Evolutionary conservation across 441 rosid genomes (phyloP).

Genomic region (Aquilaria agallochum): DNA sequence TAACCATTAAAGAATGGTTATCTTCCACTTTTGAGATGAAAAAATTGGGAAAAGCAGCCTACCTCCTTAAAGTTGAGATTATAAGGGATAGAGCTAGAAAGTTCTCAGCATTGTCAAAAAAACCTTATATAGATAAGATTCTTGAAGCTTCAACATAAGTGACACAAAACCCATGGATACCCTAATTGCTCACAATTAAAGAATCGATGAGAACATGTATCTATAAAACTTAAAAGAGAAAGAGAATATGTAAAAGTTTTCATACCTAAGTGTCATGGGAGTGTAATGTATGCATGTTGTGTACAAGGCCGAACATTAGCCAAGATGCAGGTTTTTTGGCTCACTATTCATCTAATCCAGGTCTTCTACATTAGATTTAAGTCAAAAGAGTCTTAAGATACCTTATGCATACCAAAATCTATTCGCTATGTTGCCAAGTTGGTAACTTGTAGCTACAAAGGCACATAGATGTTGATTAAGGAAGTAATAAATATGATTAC

Average conservation of each 20-base stretch:
- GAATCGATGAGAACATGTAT: no score
- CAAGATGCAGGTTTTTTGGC: not conserved
- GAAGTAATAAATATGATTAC: not conserved
- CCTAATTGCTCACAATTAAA: no score
- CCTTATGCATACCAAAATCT: not conserved
- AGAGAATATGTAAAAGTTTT: not conserved
- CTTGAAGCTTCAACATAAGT: no score
- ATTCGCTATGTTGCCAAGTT: not conserved
- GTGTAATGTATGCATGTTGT: not conserved
- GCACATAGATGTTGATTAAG: not conserved
- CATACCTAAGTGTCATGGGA: not conserved
- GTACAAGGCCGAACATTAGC: not conserved
- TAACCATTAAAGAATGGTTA: no score
- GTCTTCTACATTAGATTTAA: not conserved
- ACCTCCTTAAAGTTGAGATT: no score
- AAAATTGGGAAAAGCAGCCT: no score
- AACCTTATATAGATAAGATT: no score
- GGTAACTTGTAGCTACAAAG: not conserved
- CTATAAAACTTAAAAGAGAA: not conserved
- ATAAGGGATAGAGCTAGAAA: no score
- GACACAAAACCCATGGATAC: no score
- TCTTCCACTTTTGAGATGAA: no score
- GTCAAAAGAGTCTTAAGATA: not conserved
- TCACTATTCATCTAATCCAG: not conserved
- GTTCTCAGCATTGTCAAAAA: no score